Evolutionary conservation across 2,329 filamentous ascomycete species (phyloP).

Genomic region (Arthrinium phaeospermum): DNA sequence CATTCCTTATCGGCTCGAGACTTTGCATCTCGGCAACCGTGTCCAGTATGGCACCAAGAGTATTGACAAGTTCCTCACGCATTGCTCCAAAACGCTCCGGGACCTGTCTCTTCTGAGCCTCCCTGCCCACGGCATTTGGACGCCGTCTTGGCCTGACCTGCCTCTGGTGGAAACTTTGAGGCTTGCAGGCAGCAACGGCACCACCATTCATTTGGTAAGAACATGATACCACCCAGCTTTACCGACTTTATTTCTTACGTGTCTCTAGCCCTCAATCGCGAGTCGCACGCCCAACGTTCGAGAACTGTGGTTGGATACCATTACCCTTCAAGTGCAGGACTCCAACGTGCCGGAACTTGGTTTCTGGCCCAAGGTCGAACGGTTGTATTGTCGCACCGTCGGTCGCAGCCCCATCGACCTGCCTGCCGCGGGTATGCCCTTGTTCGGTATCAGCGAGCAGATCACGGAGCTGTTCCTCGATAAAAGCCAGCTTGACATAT

Average conservation of each 20-base stretch:
- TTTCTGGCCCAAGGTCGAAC: slow-evolving; percentile 23
- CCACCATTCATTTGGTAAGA: background rate
- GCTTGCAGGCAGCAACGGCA: background rate
- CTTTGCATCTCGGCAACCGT: background rate
- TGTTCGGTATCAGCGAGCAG: background rate
- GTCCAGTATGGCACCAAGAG: background rate
- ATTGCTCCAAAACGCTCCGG: background rate
- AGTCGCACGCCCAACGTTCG: slow-evolving; percentile 32
- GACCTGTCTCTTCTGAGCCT: background rate
- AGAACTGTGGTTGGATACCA: slow-evolving; percentile 31
- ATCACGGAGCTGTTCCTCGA: slow-evolving; percentile 7
- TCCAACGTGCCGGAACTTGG: background rate
- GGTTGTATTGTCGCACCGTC: slow-evolving; percentile 27
- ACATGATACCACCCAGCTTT: background rate
- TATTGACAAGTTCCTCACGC: background rate
- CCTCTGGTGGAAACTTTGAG: background rate
- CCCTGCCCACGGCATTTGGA: background rate
- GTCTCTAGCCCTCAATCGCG: slow-evolving; percentile 22
- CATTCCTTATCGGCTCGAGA: background rate
- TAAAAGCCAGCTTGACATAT: background rate
- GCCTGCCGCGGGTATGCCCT: background rate
- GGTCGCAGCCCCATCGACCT: background rate
- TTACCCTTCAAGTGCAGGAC: background rate
- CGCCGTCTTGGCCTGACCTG: background rate
- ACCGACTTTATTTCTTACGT: background rate